Conservation (phyloP, 1,284 basidiomycete species). For the Heterobasidion irregulare region DNA sequence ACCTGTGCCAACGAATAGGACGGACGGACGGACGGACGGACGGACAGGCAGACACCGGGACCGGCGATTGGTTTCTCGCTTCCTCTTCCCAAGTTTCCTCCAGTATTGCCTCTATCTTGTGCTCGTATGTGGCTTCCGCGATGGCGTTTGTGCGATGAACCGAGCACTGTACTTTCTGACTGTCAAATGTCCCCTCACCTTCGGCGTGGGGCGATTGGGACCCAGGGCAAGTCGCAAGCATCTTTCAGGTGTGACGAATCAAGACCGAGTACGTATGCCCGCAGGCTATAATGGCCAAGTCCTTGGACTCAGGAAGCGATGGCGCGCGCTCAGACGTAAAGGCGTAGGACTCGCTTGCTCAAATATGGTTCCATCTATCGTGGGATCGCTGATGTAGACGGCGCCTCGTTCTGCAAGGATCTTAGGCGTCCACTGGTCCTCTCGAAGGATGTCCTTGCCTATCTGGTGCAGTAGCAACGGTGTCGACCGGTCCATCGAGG, state of each 20-base stretch:
- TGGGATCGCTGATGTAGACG: too few species aligned
- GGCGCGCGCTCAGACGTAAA: not conserved
- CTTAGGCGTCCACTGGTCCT: too few species aligned
- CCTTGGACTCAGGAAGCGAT: not conserved
- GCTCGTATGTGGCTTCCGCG: constrained; percentile 32
- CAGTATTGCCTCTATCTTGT: constrained; percentile 28
- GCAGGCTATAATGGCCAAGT: too few species aligned
- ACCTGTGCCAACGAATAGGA: constrained; percentile 8
- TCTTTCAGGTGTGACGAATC: not conserved
- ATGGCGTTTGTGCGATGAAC: constrained; percentile 22
- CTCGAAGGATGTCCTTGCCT: too few species aligned
- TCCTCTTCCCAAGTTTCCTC: constrained; percentile 29
- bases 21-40: constrained; percentile 10
- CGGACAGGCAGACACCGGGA: not conserved
- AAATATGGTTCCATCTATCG: too few species aligned
- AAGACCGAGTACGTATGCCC: not conserved
- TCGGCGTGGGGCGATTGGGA: not conserved
- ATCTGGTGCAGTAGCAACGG: too few species aligned
- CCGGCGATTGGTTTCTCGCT: constrained; percentile 14
- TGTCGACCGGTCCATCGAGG: too few species aligned
- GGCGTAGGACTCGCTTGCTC: too few species aligned
- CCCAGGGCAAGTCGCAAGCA: not conserved
- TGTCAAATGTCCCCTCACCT: not conserved
- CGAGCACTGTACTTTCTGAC: not conserved
- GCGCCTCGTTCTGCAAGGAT: too few species aligned